Base-by-base conservation (phyloP, 2,329 filamentous ascomycete genomes). In the Aspergillus sp. region DNA sequence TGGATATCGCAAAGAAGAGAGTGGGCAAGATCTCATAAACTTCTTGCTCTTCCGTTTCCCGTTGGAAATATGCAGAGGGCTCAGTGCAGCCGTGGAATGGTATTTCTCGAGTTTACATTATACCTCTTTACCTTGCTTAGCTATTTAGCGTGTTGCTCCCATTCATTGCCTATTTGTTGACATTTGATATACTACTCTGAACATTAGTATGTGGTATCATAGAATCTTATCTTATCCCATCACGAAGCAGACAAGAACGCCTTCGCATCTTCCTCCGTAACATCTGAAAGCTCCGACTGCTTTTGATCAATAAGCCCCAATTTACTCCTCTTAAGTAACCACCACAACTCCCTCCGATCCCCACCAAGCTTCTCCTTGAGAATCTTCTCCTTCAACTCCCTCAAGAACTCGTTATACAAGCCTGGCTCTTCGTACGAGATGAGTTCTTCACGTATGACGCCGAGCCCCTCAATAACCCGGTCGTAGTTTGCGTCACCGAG, bases 301-400 rank as follows among this genome's bases (percentile, higher is more conserved):
- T 79, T 82, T 56, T 83, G 81, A 65, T 91, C 87, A 69, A 98
- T 88, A 72, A 97, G 79, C 0, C 93, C 91, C 59, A 97, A 78
- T 67, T 82, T 86, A 47, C 83, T 85, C 61, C 81, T 85, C 68
- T 89, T 84, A 25, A 97, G 79, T 67, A 85, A 82, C 80, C 87
- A 91, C 93, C 93, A 97, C 79, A 97, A 88, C 71, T 96, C 92
- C 65, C 85, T 85, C 57, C 92, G 82, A 69, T 96, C 90, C 0
- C 92, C 93, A 43, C 89, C 88, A 3, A 97, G 77, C 67, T 90
- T 84, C 0, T 88, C 90, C 0, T 82, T 84, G 7, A 93, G 75
- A 1, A 97, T 74, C 59, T 88, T 87, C 66, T 81, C 82, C 81
- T 97, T 98, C 69, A 98, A 77, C 38, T 84, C 83, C 46, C 76